These are phyloP conservation scores for Cystofilobasidium ferigula DNA, from an alignment of 768 basidiomycete species.

Conservation along the genomic window DNA sequence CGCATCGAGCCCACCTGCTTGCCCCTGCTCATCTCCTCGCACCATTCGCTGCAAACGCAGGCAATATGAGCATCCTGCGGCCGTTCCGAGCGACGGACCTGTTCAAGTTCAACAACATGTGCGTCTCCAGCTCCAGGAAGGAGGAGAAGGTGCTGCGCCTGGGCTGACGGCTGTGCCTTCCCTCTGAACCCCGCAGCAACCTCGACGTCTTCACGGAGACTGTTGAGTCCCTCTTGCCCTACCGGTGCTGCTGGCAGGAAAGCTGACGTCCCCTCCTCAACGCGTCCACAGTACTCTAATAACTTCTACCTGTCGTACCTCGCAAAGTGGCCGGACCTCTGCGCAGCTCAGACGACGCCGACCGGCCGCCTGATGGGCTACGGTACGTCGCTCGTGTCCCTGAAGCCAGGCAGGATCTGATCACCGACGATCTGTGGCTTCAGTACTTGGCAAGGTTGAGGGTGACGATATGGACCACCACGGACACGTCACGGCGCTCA, in stretches of 20 bases:
- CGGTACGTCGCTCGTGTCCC: slow-evolving; percentile 45
- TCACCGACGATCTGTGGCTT: not conserved
- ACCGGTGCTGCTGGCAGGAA: not conserved
- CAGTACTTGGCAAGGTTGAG: slow-evolving; percentile 91
- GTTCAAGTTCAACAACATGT: slow-evolving; percentile 89
- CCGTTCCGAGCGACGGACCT: slow-evolving; percentile 81
- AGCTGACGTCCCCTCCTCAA: not conserved
- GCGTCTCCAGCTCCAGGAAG: slow-evolving; percentile 31
- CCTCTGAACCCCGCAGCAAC: slow-evolving; percentile 48
- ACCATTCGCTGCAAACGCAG: too few relatives aligned
- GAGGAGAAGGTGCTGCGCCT: too few relatives aligned
- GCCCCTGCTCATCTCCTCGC: too few relatives aligned
- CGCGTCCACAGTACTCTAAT: slow-evolving; percentile 57
- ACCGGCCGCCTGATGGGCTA: slow-evolving; percentile 84
- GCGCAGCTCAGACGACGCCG: slow-evolving; percentile 60
- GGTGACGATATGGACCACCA: slow-evolving; percentile 51
- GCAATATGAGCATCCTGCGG: slow-evolving; percentile 65
- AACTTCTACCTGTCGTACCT: slow-evolving; percentile 82
- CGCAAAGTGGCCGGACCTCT: slow-evolving; percentile 82
- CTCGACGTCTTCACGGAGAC: slow-evolving; percentile 97
- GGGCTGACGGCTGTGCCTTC: not conserved
- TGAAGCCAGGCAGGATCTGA: not conserved
- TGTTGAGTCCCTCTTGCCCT: slow-evolving; percentile 40
- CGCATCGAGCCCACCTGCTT: not conserved
- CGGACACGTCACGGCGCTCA: slow-evolving; percentile 88